Evolutionary conservation across 306 rosid genomes (phyloP).

Genomic region (Ziziphus jujuba): DNA sequence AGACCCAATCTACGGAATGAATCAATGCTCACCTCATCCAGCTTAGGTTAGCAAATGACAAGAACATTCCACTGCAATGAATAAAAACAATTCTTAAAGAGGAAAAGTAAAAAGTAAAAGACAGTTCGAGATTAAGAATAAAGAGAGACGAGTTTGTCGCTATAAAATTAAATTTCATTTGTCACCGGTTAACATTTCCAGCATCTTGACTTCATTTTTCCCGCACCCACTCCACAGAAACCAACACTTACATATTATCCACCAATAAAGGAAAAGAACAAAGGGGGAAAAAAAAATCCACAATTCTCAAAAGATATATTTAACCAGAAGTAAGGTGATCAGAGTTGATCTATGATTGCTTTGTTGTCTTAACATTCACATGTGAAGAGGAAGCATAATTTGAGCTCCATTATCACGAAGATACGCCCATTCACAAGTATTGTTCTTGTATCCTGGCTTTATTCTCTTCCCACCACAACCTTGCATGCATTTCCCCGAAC

Average conservation of each 20-base stretch:
- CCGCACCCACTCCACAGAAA: conserved; percentile 29
- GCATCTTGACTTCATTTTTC: conserved; percentile 24
- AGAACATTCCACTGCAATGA: too few species aligned
- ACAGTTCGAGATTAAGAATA: background rate
- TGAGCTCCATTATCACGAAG: conserved; percentile 2
- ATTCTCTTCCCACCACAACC: conserved; percentile 96
- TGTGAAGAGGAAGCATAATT: conserved; percentile 4
- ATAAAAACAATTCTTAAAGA: background rate
- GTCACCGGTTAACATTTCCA: conserved; percentile 32
- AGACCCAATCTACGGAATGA: too few species aligned
- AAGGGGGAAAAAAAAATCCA: conserved; percentile 17
- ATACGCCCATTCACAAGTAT: conserved; percentile 47
- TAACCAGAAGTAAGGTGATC: conserved; percentile 17
- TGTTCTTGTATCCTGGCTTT: conserved; percentile 91
- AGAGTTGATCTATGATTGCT: conserved; percentile 31
- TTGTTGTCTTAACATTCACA: conserved; percentile 16
- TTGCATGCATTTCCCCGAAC: conserved; percentile 84
- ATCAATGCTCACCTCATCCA: too few species aligned
- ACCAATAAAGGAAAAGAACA: background rate
- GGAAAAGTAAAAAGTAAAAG: background rate
- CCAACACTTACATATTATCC: conserved; percentile 37
- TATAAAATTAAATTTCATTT: conserved; percentile 35
- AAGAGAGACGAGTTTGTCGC: conserved; percentile 21
- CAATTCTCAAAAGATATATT: conserved; percentile 37
- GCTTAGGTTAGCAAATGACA: too few species aligned